phyloP scores from a whole-genome alignment of 1,139 yeast genomes.

The Debaryomycetaceae sp. region DNA sequence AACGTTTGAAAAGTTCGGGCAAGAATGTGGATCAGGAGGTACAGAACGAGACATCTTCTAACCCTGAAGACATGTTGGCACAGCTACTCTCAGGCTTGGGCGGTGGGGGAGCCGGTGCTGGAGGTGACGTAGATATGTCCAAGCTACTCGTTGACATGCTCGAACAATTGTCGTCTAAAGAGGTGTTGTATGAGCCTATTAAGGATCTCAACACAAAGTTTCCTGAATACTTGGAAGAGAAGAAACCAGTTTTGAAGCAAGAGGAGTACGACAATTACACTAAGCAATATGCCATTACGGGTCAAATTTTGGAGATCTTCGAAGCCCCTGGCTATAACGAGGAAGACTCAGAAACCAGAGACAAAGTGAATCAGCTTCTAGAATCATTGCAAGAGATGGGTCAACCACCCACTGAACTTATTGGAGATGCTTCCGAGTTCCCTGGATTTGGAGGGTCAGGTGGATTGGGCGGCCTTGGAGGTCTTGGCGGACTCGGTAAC shows the following conservation, averaged over 20 bases:
- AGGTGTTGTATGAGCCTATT: conserved; percentile 83
- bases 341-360: conserved; percentile 47
- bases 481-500: conserved; percentile 13
- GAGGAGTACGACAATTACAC: conserved; percentile 50
- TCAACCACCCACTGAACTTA: conserved; percentile 79
- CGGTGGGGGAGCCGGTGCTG: conserved; percentile 37
- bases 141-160: conserved; percentile 74
- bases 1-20: conserved; percentile 70
- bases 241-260: conserved; percentile 41
- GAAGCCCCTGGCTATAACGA: conserved; percentile 56
- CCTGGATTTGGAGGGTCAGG: conserved; percentile 49
- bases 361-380: conserved; percentile 52
- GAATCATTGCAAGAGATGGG: conserved; percentile 80
- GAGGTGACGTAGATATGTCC: conserved; percentile 54
- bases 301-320: conserved; percentile 52
- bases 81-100: conserved; percentile 51
- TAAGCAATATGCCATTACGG: conserved; percentile 53
- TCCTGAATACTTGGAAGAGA: conserved; percentile 57
- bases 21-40: conserved; percentile 61
- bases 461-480: conserved; percentile 23
- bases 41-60: conserved; percentile 45
- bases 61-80: conserved; percentile 58
- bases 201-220: conserved; percentile 73
- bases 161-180: conserved; percentile 81
- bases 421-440: conserved; percentile 62